These are phyloP conservation scores for Entelexis sorbosivorans DNA, from an alignment of 1,139 yeast genomes.

Conservation along the genomic window DNA sequence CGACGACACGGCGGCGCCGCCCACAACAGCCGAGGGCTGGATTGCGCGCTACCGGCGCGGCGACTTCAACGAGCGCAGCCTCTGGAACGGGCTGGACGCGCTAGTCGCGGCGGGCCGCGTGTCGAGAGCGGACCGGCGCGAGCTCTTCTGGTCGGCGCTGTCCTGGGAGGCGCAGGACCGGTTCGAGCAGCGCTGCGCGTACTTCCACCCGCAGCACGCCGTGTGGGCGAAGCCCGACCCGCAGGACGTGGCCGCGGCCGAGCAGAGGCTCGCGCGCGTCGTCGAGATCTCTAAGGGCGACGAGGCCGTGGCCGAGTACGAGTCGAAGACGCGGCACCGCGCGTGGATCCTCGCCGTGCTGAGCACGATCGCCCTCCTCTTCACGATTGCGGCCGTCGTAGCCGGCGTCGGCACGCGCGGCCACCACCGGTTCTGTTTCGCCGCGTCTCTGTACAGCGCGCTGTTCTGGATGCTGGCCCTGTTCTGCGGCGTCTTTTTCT, in stretches of 20 bases:
- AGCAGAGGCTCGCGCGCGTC: not conserved
- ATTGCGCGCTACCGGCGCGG: not conserved
- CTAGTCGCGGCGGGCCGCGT: not conserved
- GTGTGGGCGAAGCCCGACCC: not conserved
- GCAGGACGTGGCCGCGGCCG: not conserved
- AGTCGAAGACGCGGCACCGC: not conserved
- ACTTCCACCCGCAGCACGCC: not conserved
- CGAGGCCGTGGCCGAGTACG: not conserved
- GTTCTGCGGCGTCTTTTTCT: not conserved
- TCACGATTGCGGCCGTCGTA: not conserved
- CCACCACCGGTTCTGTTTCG: not conserved
- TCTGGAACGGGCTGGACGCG: not conserved
- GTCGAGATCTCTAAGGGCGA: not conserved
- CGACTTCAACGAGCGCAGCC: not conserved
- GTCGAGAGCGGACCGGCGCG: not conserved
- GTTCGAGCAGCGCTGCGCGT: not conserved
- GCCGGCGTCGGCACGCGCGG: not conserved
- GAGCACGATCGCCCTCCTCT: not conserved
- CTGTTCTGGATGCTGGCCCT: not conserved
- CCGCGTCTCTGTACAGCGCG: not conserved
- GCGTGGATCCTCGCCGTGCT: not conserved
- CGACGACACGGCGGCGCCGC: not conserved
- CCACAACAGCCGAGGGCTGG: not conserved
- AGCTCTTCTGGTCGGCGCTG: not conserved
- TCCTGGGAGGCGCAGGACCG: not conserved